Evolutionary conservation across 305 asterid species (phyloP), one percentile per base, ranked within the genome.

Genomic region (Ilex paraguariensis): DNA sequence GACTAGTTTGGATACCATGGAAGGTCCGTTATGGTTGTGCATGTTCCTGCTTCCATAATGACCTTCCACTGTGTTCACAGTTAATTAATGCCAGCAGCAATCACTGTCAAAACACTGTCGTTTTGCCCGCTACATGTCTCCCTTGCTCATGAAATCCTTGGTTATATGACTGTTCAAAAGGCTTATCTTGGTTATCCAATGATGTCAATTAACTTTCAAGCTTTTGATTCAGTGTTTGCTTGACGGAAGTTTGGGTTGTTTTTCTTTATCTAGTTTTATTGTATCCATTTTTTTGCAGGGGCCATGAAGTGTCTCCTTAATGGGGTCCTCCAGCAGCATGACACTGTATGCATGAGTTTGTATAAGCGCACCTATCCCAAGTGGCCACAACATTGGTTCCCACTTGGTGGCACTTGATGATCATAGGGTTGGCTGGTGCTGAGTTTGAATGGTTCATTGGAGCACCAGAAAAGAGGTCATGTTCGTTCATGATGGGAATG

Each of bases 321-420:
- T 10, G 95, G 92, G 7, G 83, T 84, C 60, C 86, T 90, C 52
- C 97, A 87, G 82, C 98, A 93, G 71, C 90, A 86, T 12, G 97
- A 93, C 79, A 90, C 98, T 0, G 84, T 90, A 10, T 93, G 98
- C 63, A 87, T 93, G 97, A 90, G 87, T 64, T 76, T 93, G 71
- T 90, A 73, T 67, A 93, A 93, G 71, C 94, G 98, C 32, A 56
- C 85, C 5, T 93, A 90, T 69, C 97, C 98, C 15, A 90, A 88
- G 75, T 87, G 97, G 97, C 96, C 97, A 40, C 84, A 82, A 57
- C 84, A 73, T 54, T 85, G 90, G 94, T 90, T 71, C 74, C 98
- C 96, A 36, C 78, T 75, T 40, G 70, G 67, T 64, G 83, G 28
- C 28, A 21, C 76, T 66, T 81, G 68, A 74, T 55, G 15, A 52